A percentile compares a stretch with the other conserved stretches of the same genome.
phyloP scores from a whole-genome alignment of 305 asterid species.

The Fraxinus albicans region DNA sequence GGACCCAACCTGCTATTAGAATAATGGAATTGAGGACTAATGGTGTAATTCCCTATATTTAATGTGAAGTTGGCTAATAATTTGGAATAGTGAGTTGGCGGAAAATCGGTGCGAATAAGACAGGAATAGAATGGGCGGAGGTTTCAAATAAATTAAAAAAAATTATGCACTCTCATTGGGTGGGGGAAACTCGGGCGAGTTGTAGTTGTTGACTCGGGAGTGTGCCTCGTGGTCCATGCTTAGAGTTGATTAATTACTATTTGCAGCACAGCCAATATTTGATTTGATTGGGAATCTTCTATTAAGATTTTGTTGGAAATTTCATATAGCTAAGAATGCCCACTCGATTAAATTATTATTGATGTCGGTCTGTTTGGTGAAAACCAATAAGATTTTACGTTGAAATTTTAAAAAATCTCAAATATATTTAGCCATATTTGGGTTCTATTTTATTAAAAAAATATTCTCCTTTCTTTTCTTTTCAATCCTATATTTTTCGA shows the following conservation, averaged over 20 bases:
- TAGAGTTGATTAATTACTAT: neutral
- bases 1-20: neutral
- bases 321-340: neutral
- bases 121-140: slow-evolving; percentile 24
- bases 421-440: neutral
- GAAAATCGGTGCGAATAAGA: slow-evolving; percentile 33
- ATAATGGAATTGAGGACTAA: neutral
- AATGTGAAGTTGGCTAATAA: slow-evolving; percentile 6
- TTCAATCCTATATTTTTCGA: too few species aligned
- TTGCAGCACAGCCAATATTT: neutral
- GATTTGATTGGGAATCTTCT: neutral
- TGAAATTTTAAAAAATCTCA: neutral
- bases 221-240: neutral
- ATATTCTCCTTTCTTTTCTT: too few species aligned
- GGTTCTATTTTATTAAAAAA: too few species aligned
- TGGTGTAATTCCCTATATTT: slow-evolving; percentile 9
- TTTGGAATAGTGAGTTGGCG: slow-evolving; percentile 29
- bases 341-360: neutral
- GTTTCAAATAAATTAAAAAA: slow-evolving; percentile 28
- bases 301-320: neutral
- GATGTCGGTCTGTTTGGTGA: neutral
- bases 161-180: neutral
- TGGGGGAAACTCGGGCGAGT: neutral
- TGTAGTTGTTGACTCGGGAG: neutral
- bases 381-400: neutral